Evolutionary conservation across 768 basidiomycete genomes (phyloP).

Genomic region (Pluteus cervinus): DNA sequence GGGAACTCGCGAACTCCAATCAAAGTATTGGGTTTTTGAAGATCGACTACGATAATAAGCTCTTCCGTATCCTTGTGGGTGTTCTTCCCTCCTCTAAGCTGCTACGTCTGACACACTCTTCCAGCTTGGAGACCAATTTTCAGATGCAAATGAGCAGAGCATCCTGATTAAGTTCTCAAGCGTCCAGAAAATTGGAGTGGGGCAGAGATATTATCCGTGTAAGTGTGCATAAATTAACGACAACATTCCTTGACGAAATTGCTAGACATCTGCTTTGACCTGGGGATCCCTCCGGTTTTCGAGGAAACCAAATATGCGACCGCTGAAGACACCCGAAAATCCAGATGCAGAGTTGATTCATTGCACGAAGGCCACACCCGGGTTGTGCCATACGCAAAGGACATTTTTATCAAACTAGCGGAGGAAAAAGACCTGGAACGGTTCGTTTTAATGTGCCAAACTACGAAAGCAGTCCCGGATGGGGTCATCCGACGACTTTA

Average conservation of each 20-base stretch:
- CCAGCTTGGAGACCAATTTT: slow-evolving; percentile 54
- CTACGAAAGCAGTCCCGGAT: slow-evolving; percentile 35
- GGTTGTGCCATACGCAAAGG: slow-evolving; percentile 66
- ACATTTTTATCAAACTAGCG: too few relatives aligned
- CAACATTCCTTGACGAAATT: slow-evolving; percentile 8
- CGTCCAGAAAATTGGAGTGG: slow-evolving; percentile 55
- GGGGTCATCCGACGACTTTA: slow-evolving; percentile 26
- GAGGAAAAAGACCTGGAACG: too few relatives aligned
- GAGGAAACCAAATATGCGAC: slow-evolving; percentile 57
- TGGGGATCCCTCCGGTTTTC: slow-evolving; percentile 56
- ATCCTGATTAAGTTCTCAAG: slow-evolving; percentile 51
- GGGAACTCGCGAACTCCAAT: slow-evolving; percentile 44
- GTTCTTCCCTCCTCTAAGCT: neutral
- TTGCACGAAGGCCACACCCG: slow-evolving; percentile 49
- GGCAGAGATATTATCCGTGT: slow-evolving; percentile 55
- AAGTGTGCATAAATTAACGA: slow-evolving; percentile 44
- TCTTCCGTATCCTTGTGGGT: slow-evolving; percentile 55
- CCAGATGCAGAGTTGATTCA: slow-evolving; percentile 50
- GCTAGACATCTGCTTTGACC: slow-evolving; percentile 69
- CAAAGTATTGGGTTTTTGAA: slow-evolving; percentile 46
- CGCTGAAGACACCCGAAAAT: slow-evolving; percentile 41
- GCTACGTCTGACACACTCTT: slow-evolving; percentile 1
- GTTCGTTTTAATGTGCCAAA: slow-evolving; percentile 50
- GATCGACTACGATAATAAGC: slow-evolving; percentile 66
- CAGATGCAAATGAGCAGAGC: slow-evolving; percentile 42